Evolutionary conservation across 2,329 filamentous ascomycete genomes (phyloP).

Genomic region (Neodidymelliopsis sp.): DNA sequence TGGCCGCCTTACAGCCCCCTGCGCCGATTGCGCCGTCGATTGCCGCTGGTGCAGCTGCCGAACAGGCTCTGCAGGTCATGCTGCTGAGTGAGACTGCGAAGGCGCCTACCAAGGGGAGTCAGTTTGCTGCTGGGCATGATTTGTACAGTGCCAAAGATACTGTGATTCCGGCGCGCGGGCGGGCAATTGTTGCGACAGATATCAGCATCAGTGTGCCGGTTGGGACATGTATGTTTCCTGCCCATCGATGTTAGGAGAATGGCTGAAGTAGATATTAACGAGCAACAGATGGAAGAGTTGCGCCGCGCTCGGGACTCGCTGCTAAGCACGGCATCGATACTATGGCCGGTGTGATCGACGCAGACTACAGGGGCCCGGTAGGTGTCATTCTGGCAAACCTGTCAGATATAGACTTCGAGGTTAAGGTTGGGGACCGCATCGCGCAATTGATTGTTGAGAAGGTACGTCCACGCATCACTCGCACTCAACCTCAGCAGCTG

Average conservation of each 20-base stretch:
- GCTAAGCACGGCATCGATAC: constrained; percentile 96
- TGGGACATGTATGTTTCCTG: constrained; percentile 75
- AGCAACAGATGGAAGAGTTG: constrained; percentile 79
- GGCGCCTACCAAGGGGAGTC: constrained; percentile 86
- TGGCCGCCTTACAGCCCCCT: constrained; percentile 29
- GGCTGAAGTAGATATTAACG: background rate
- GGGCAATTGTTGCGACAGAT: constrained; percentile 88
- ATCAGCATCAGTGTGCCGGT: constrained; percentile 89
- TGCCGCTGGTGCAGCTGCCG: constrained; percentile 38
- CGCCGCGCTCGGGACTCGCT: constrained; percentile 89
- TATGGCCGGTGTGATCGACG: constrained; percentile 95
- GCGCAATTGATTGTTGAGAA: constrained; percentile 94
- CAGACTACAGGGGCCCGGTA: constrained; percentile 92
- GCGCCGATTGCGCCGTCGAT: constrained; percentile 34
- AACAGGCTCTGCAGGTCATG: constrained; percentile 79
- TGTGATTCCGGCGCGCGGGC: constrained; percentile 80
- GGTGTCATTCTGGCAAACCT: constrained; percentile 97
- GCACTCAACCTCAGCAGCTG: no score
- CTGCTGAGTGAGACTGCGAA: constrained; percentile 82
- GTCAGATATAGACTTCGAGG: constrained; percentile 77
- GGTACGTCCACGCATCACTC: constrained; percentile 53
- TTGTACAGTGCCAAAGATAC: constrained; percentile 80
- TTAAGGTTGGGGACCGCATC: constrained; percentile 87
- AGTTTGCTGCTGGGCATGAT: constrained; percentile 92
- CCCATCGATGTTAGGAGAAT: background rate